Percentiles rank a stretch among this genome's conserved stretches.
These are phyloP conservation scores for Schizopora paradoxa DNA, from an alignment of 1,284 basidiomycete species.

Conservation along the genomic window DNA sequence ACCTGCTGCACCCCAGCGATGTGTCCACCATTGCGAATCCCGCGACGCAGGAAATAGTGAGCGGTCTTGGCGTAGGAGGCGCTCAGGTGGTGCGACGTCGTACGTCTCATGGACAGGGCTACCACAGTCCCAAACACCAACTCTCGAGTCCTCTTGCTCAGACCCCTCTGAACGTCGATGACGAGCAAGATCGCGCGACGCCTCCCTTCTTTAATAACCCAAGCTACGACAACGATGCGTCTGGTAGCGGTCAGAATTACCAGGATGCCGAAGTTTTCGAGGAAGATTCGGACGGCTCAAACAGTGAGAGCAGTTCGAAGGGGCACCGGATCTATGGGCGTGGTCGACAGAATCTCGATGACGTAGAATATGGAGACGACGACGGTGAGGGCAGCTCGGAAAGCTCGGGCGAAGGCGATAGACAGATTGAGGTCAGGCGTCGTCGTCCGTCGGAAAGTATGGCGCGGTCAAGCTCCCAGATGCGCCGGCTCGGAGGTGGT, in stretches of 20 bases:
- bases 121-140: neutral
- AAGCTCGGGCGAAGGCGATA: constrained; percentile 3
- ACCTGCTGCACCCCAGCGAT: constrained; percentile 1
- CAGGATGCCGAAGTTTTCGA: neutral
- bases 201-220: neutral
- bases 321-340: constrained; percentile 12
- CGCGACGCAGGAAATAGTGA: neutral
- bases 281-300: neutral
- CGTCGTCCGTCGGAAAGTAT: constrained; percentile 11
- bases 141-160: constrained; percentile 16
- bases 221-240: neutral
- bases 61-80: too few relatives aligned
- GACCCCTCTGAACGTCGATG: constrained; percentile 11
- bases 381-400: neutral
- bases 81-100: constrained; percentile 2
- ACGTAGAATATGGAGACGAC: constrained; percentile 8
- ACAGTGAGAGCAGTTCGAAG: neutral
- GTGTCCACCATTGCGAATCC: neutral
- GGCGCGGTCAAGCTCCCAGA: constrained; percentile 10
- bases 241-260: neutral
- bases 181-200: neutral
- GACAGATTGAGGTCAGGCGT: constrained; percentile 8
- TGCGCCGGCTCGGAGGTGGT: neutral
- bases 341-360: constrained; percentile 3
- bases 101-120: too few relatives aligned